These are phyloP conservation scores for Termitomyces heimii DNA, from an alignment of 768 basidiomycete genomes.

Conservation along the genomic window DNA sequence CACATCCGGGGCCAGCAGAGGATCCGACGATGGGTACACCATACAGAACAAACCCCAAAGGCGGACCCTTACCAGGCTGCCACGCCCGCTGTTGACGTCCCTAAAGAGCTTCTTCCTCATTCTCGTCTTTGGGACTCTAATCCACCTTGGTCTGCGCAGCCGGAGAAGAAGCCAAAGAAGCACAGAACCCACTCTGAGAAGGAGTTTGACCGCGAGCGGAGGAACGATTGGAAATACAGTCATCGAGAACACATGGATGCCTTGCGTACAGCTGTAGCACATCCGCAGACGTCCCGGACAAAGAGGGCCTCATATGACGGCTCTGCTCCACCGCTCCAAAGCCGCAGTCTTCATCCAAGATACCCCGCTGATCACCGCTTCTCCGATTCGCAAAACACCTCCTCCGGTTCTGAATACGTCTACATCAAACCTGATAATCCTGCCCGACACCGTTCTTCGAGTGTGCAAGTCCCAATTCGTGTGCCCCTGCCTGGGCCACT, in stretches of 20 bases:
- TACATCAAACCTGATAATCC: neutral
- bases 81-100: neutral
- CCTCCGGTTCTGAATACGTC: neutral
- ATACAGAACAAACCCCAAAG: neutral
- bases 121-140: neutral
- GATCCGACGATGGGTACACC: neutral
- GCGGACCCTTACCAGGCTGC: slow-evolving; percentile 2
- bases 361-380: slow-evolving; percentile 1
- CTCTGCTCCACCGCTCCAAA: neutral
- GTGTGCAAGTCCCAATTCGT: slow-evolving; percentile 1
- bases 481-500: neutral
- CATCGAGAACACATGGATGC: slow-evolving; percentile 5
- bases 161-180: neutral
- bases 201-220: slow-evolving; percentile 7
- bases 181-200: slow-evolving; percentile 5
- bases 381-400: slow-evolving; percentile 3
- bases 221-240: slow-evolving; percentile 6
- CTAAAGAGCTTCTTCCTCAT: neutral
- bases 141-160: neutral
- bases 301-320: slow-evolving; percentile 9
- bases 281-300: neutral
- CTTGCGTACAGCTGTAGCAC: neutral
- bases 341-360: neutral
- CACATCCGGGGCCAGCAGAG: slow-evolving; percentile 11
- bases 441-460: neutral